phyloP scores from a whole-genome alignment of 257 asterid species.

The Oldenlandia corymbosa region DNA sequence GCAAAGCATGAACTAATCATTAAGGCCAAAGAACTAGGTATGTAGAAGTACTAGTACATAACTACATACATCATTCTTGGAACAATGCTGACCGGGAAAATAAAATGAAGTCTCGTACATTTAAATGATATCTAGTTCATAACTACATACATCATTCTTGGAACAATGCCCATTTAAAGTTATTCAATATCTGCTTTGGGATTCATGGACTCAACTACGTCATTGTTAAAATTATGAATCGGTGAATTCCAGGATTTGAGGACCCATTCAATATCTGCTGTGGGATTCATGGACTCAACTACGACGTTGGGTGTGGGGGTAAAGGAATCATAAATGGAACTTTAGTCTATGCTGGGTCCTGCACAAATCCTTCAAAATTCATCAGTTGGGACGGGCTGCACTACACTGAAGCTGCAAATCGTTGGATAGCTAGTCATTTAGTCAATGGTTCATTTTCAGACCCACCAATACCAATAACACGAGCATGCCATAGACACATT shows the following conservation, averaged over 20 bases:
- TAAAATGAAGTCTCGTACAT: background rate
- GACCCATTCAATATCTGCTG: conserved; percentile 54
- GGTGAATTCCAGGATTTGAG: conserved; percentile 47
- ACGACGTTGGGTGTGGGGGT: conserved; percentile 63
- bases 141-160: no score
- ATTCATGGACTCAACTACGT: background rate
- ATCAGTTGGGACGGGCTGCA: conserved; percentile 93
- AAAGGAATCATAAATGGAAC: conserved; percentile 49
- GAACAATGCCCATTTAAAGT: background rate
- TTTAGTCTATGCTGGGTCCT: conserved; percentile 51
- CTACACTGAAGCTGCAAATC: conserved; percentile 64
- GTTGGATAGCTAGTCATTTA: conserved; percentile 53
- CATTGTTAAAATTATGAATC: background rate
- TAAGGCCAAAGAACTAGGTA: conserved; percentile 27
- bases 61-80: background rate
- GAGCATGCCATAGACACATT: conserved; percentile 31
- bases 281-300: conserved; percentile 47
- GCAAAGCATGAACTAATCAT: conserved; percentile 64
- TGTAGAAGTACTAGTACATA: background rate
- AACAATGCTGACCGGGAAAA: background rate
- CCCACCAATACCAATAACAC: conserved; percentile 40
- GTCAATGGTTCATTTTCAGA: conserved; percentile 52
- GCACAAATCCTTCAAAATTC: conserved; percentile 38
- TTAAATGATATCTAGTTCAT: no score
- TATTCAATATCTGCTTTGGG: background rate